Evolutionary conservation across 345 rosid genomes (phyloP), one percentile per base, ranked within the genome.

Genomic region (Populus ilicifolia): DNA sequence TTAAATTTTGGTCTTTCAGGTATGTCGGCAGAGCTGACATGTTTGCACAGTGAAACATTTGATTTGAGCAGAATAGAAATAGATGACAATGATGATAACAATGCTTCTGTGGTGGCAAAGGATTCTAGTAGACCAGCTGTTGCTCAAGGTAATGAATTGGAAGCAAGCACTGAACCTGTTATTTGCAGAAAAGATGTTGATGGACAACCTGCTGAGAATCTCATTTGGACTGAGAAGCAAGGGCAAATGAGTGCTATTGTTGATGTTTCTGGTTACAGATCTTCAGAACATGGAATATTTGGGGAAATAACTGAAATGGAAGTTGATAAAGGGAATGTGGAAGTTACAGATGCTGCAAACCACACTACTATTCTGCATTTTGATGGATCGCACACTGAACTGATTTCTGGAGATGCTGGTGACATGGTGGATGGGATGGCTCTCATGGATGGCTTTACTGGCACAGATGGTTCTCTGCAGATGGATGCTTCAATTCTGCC

Each of bases 21-120:
- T 81, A 78, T 92, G 88, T 89, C 91, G 6, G 78, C 79, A 46
- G 92, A 92, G 73, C 83, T 94, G 84, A 80, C 78, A 62, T 78
- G 82, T 73, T 77, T 94, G 83, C 91, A 83, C 65, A 80, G 81
- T 81, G 91, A 86, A 86, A 80, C 84, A 66, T 84, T 86, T 87
- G 97, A 96, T 84, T 79, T 89, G 64, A 89, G 92, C 72, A 78
- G 86, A 81, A 85, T 90, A 77, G 83, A 36, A 79, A 72, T 91
- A 81, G 83, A 76, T 33, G 89, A 88, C 86, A 80, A 62, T 75
- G 85, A 78, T 79, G 86, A 84, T 71, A 75, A 63, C 69, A 76
- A 71, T 82, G 64, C 79, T 79, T 86, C 88, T 77, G 71, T 81
- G 68, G 88, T 84, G 80, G 82, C 70, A 13, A 80, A 83, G 83